Conservation (phyloP, 352 stramenopile species). For the Phytophthora constricta region DNA sequence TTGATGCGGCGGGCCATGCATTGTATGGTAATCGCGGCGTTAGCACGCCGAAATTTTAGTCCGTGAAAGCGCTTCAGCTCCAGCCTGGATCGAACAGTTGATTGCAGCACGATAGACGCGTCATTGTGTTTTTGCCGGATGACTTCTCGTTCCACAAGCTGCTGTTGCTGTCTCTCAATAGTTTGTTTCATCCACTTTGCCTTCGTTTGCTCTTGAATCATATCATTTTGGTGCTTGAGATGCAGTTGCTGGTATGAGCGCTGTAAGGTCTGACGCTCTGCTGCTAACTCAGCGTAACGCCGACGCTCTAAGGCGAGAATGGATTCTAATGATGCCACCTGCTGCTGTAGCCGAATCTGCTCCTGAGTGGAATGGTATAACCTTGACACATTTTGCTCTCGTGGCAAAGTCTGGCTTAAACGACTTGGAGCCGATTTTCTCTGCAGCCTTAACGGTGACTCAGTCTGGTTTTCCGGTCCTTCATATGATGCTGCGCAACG, state of each 20-base stretch:
- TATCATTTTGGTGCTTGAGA: slow-evolving; percentile 52
- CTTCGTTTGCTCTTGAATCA: slow-evolving; percentile 50
- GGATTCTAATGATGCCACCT: slow-evolving; percentile 29
- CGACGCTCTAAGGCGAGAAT: slow-evolving; percentile 39
- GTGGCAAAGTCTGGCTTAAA: slow-evolving; percentile 4
- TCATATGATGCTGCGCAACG: neutral
- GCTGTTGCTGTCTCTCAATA: slow-evolving; percentile 45
- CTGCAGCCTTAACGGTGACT: slow-evolving; percentile 7
- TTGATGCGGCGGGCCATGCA: slow-evolving; percentile 36
- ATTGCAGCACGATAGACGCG: slow-evolving; percentile 71
- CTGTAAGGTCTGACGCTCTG: slow-evolving; percentile 38
- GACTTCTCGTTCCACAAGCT: slow-evolving; percentile 45
- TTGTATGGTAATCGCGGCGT: slow-evolving; percentile 50
- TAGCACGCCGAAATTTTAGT: slow-evolving; percentile 47
- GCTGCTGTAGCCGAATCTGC: slow-evolving; percentile 25
- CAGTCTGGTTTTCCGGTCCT: slow-evolving; percentile 17
- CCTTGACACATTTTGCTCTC: slow-evolving; percentile 25
- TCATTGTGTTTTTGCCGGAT: slow-evolving; percentile 41
- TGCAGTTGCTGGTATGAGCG: slow-evolving; percentile 48
- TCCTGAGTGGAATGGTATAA: slow-evolving; percentile 36
- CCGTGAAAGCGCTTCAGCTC: slow-evolving; percentile 74
- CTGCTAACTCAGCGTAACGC: slow-evolving; percentile 35
- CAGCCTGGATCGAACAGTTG: slow-evolving; percentile 53
- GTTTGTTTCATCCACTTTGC: slow-evolving; percentile 49
- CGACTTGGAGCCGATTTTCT: too few relatives aligned